Base-by-base conservation (phyloP, 352 stramenopile genomes). In the Nothophytophthora sp. region DNA sequence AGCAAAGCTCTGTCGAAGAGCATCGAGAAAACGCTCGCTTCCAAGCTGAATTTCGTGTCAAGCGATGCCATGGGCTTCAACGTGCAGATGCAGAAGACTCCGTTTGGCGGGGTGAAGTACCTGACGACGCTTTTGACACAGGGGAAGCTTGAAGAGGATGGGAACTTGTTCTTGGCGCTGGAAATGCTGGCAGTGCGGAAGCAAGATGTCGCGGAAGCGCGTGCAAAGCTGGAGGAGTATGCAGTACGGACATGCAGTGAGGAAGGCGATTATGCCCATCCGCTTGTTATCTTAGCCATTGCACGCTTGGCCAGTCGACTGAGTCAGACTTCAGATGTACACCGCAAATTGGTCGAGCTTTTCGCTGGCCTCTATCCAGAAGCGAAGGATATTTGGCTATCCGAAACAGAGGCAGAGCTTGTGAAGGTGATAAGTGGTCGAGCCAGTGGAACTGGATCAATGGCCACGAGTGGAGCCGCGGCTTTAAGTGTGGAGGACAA, bases 311-410 rank as follows among this genome's bases (percentile, higher is more conserved):
- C 67, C 9, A 48, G 20, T 27, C 70, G 70, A 2, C 55, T 43
- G 4, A 70, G 53, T 34, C 30, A 46, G 35, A 44, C 40, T 3
- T 64, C 57, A 5, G 50, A 64, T 15, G 28, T 63, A 13, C 56
- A 72, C 12, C 54, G 33, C 16, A 73, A 83, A 34, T 58, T 86
- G 4, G 38, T 86, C 15, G 35, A 67, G 32, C 40, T 86, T 2
- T 87, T 94, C 28, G 44, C 67, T 22, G 45, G 57, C 12, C 28
- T 88, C 15, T 90, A 86, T 50, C 73, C 78, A 11, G 67, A 80
- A 9, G 75, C 75, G 10, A 70, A 54, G 9, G 55, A 55, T 0
- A 23, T 65, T 3, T 92, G 78, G 73, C 24, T 89, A 13, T 63
- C 22, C n/a, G 30, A 53, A 7, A 16, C 53, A 0, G 79, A 92